Evolutionary conservation across 345 rosid genomes (phyloP).

Genomic region (Conringia planisiliqua): DNA sequence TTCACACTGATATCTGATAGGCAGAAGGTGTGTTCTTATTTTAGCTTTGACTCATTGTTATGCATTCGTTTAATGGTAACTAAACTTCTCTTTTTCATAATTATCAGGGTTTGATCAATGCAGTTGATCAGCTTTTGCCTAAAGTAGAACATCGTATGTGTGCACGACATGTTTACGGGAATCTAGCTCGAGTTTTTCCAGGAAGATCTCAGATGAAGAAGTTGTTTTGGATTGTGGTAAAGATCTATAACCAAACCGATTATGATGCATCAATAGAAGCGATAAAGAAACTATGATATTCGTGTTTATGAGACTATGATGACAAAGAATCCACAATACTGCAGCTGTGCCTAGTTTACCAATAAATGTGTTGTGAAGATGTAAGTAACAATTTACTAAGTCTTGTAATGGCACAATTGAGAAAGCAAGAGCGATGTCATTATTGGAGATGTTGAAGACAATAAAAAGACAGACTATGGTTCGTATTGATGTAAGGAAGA

Average conservation of each 20-base stretch:
- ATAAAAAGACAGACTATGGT: background rate
- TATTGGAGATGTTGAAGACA: background rate
- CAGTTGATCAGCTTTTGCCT: background rate
- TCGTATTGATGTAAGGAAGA: background rate
- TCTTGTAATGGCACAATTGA: background rate
- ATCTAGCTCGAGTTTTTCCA: background rate
- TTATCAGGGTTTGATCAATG: background rate
- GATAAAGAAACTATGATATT: background rate
- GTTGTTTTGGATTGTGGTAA: background rate
- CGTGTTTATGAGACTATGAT: background rate
- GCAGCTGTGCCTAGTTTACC: background rate
- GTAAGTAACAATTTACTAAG: background rate
- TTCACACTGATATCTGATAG: background rate
- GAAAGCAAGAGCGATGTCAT: background rate
- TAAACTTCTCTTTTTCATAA: background rate
- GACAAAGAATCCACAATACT: background rate
- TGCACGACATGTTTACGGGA: background rate
- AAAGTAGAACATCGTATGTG: background rate
- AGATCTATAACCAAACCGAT: background rate
- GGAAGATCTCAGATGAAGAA: background rate
- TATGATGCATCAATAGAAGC: background rate
- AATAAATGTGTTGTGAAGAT: background rate
- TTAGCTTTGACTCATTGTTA: background rate
- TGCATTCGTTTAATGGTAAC: too few species aligned
- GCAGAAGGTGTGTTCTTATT: background rate